Percentiles rank a stretch among this genome's conserved stretches.
Evolutionary conservation across 1,139 yeast genomes (phyloP).

Genomic region (Oligophagozyma castellii): DNA sequence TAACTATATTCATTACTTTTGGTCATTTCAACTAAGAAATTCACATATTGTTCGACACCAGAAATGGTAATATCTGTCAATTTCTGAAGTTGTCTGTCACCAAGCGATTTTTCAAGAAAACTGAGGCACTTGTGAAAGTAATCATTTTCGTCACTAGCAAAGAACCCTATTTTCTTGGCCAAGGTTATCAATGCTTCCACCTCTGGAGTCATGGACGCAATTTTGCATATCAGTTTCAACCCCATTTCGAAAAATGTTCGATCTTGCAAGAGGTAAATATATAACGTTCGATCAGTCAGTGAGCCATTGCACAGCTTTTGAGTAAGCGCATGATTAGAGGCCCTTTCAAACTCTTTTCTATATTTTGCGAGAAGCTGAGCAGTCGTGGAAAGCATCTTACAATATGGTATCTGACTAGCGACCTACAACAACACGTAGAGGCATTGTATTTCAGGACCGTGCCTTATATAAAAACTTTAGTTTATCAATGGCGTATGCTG

Average conservation of each 20-base stretch:
- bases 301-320: slow-evolving; percentile 35
- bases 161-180: slow-evolving; percentile 39
- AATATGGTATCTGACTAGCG: too few relatives aligned
- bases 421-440: too few relatives aligned
- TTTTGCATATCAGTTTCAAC: slow-evolving; percentile 32
- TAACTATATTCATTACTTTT: slow-evolving; percentile 25
- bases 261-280: slow-evolving; percentile 37
- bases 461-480: too few relatives aligned
- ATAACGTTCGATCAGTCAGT: slow-evolving; percentile 30
- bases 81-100: slow-evolving; percentile 11
- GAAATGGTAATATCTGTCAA: slow-evolving; percentile 20
- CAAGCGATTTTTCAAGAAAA: slow-evolving; percentile 18
- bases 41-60: slow-evolving; percentile 30
- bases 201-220: slow-evolving; percentile 33
- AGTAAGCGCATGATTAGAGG: slow-evolving; percentile 33
- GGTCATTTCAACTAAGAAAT: slow-evolving; percentile 26
- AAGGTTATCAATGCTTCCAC: slow-evolving; percentile 27
- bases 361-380: slow-evolving; percentile 18
- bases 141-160: slow-evolving; percentile 35
- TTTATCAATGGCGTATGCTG: too few relatives aligned
- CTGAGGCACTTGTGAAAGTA: slow-evolving; percentile 31
- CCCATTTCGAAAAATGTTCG: slow-evolving; percentile 34
- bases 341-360: slow-evolving; percentile 16
- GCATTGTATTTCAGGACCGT: neutral
- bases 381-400: slow-evolving; percentile 13